phyloP scores from a whole-genome alignment of 192 early-diverging fungal species.

The Chytriomyces sp. region DNA sequence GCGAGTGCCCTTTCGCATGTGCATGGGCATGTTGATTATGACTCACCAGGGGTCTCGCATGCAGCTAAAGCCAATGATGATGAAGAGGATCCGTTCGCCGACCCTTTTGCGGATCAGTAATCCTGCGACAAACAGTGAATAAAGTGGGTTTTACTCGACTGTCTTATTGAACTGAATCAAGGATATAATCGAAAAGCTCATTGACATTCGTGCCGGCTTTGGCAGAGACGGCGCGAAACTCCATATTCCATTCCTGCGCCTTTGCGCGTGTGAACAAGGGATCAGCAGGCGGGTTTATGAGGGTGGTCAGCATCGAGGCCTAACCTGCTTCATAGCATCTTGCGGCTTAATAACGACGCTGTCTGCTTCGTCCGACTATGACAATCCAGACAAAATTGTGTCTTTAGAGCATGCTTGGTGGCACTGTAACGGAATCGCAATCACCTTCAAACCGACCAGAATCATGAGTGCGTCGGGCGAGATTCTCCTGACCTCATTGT shows the following conservation, averaged over 20 bases:
- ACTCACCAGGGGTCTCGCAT: too few relatives aligned
- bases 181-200: constrained; percentile 54
- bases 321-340: constrained; percentile 55
- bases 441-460: constrained; percentile 54
- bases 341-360: constrained; percentile 46
- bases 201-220: constrained; percentile 56
- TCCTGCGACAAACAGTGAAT: background rate
- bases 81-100: constrained; percentile 25
- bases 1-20: too few relatives aligned
- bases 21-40: too few relatives aligned
- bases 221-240: constrained; percentile 51
- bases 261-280: constrained; percentile 5
- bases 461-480: constrained; percentile 48
- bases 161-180: constrained; percentile 13
- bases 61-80: background rate
- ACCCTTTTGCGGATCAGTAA: constrained; percentile 25
- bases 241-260: constrained; percentile 57
- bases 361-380: constrained; percentile 55
- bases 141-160: too few relatives aligned
- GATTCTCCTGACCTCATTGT: constrained; percentile 57
- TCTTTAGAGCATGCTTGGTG: background rate
- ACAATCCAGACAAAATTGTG: background rate
- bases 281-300: background rate
- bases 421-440: background rate
- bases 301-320: background rate